phyloP scores from a whole-genome alignment of 2,329 filamentous ascomycete genomes.

The Bretziella fagacearum region DNA sequence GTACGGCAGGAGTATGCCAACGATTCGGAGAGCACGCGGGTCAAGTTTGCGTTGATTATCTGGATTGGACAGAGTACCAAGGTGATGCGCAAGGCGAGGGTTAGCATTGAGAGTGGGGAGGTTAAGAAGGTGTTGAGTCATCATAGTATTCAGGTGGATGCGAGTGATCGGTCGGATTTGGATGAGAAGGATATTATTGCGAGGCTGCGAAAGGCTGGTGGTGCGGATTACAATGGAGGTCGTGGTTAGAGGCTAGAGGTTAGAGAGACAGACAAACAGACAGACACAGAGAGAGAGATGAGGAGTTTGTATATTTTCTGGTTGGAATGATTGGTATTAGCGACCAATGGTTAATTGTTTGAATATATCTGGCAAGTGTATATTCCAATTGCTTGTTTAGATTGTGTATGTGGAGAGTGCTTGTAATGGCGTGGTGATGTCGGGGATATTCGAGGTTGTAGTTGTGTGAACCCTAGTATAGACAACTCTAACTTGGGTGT shows the following conservation, averaged over 20 bases:
- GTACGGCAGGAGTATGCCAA: conserved; percentile 52
- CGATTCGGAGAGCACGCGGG: conserved; percentile 49
- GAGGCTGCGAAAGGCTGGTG: conserved; percentile 46
- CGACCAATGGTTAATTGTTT: no score
- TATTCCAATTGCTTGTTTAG: no score
- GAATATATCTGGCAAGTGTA: no score
- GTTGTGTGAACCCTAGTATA: no score
- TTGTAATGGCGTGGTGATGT: no score
- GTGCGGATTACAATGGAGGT: conserved; percentile 54
- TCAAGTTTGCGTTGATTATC: conserved; percentile 51
- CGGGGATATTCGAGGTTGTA: no score
- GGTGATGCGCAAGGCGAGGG: conserved; percentile 53
- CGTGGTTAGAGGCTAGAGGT: conserved; percentile 33
- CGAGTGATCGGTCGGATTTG: conserved; percentile 41
- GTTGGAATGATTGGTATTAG: no score
- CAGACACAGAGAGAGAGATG: no score
- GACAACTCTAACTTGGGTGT: no score
- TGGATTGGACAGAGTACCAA: conserved; percentile 51
- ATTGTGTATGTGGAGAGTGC: no score
- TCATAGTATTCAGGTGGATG: conserved; percentile 48
- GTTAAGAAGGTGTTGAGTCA: conserved; percentile 48
- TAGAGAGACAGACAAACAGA: no score
- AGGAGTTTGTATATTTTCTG: no score
- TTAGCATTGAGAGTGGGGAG: conserved; percentile 47
- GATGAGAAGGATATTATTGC: conserved; percentile 44